Base-by-base conservation (phyloP, 2,329 filamentous ascomycete species). In the Dothistroma pini region DNA sequence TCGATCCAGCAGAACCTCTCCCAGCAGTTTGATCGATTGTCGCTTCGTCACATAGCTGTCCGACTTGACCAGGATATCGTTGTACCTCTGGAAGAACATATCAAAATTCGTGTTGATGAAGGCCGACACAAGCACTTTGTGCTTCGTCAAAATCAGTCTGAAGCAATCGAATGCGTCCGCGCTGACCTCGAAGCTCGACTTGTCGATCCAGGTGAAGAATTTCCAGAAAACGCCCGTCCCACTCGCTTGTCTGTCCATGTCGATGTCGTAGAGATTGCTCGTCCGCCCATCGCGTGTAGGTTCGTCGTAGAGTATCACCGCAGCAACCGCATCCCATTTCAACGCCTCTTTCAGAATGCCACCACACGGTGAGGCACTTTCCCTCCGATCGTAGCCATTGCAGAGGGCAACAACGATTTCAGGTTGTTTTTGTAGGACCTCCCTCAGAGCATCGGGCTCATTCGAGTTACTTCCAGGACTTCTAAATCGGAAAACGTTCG, bases 121-220 rank as follows among this genome's bases (percentile, higher is more conserved):
- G 63, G 89, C 86, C 19, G 93, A 90, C 16, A 97, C 90, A 38
- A 99, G 82, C 59, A 88, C 85, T 76, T 97, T 99, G 80, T 99
- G 95, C 68, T 90, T 92, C 29, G 95, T 97, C 58, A 99, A 79
- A 63, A 97, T 87, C 83, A 96, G 91, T 75, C 93, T 85, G 77
- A 99, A 99, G 4, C 93, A 97, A 61, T 93, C 96, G 75, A 99
- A 99, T 1, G 95, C 93, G 80, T 99, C 95, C 34, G 95, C 93
- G 70, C 92, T 93, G 67, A 97, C 91, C 79, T 99, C 95, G 72
- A 99, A 99, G 32, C 90, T 93, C 69, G 92, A 91, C 77, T 91
- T 91, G 78, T 97, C 93, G 70, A 99, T 96, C 91, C 93, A 99
- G 63, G 89, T 86, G 73, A 99, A 97, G 78, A 97, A 97, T 52